Evolutionary conservation across 2,329 filamentous ascomycete genomes (phyloP), one percentile per base, ranked within the genome.

Genomic region (Fusarium clavum): DNA sequence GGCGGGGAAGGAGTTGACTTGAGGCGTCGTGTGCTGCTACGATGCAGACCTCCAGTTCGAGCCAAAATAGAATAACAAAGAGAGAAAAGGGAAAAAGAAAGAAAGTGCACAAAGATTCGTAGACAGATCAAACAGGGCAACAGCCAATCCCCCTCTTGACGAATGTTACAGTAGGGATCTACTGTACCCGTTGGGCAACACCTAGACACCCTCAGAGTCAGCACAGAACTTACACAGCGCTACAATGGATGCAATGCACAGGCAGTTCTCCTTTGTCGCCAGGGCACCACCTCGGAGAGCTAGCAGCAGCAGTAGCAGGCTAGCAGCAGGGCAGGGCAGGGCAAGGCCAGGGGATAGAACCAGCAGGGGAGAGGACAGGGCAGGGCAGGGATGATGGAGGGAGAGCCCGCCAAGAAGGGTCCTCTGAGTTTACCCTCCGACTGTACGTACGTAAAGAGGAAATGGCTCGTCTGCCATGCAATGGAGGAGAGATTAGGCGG

Each of bases 191-290:
- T 53, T 53, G 49, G 49, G 49, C 49, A 53, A n/a, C 49, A 53
- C 49, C 59, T 61, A 48, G 53, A 34, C 57, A 49, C 41, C 20
- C 52, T 46, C 40, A 55, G 27, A 41, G 49, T 61, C 34, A 60
- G 44, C 56, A 38, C 45, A 52, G 62, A 54, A 46, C 43, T 60
- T 60, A 47, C 18, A 62, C 43, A 41, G 34, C 46, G 49, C 47
- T 63, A 47, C 61, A 43, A 34, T 49, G 44, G 54, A 34, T 48
- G 54, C 27, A 65, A 41, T 60, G 62, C 61, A 65, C 62, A 65
- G 47, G 61, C 62, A 34, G 43, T 62, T 71, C 71, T 60, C 62
- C 72, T 74, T 74, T 74, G 70, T 73, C 70, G 65, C 58, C 69
- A 72, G 69, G 70, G 64, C 67, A 64, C 67, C 58, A 59, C 57